Percentiles rank a stretch among this genome's conserved stretches.
Evolutionary conservation across 73 alveolate species (phyloP).

Genomic region (Tetrahymena elliotti): DNA sequence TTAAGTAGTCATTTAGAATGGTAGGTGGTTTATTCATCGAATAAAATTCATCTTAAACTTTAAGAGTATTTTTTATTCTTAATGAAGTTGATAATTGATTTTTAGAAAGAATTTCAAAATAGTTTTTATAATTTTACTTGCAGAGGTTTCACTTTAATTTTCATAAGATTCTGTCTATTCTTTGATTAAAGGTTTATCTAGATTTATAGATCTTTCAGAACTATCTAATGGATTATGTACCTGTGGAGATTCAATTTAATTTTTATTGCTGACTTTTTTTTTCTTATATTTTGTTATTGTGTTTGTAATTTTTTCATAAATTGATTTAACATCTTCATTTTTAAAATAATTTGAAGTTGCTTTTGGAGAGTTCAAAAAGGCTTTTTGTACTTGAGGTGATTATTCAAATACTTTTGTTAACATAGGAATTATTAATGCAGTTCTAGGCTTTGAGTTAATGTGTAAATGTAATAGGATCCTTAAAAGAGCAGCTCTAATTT

Average conservation of each 20-base stretch:
- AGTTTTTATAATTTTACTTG: background rate
- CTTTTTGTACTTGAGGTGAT: background rate
- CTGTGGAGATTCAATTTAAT: background rate
- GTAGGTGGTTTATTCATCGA: too few species aligned
- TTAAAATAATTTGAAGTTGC: background rate
- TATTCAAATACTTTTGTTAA: background rate
- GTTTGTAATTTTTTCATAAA: background rate
- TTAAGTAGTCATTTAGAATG: too few species aligned
- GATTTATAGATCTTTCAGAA: background rate
- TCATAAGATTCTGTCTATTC: background rate
- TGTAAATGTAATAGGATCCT: background rate
- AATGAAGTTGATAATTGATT: background rate
- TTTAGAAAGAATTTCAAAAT: background rate
- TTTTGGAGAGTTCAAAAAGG: background rate
- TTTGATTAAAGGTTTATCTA: background rate
- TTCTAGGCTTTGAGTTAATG: background rate
- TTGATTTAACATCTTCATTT: background rate
- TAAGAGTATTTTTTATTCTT: background rate
- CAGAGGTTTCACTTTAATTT: background rate
- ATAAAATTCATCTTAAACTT: too few species aligned
- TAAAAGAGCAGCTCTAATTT: background rate
- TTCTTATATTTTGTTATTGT: background rate
- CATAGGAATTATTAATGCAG: background rate
- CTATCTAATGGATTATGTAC: background rate
- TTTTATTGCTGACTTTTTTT: background rate